These are phyloP conservation scores for Cladophialophora psammophila DNA, from an alignment of 2,329 filamentous ascomycete genomes.

Conservation along the genomic window DNA sequence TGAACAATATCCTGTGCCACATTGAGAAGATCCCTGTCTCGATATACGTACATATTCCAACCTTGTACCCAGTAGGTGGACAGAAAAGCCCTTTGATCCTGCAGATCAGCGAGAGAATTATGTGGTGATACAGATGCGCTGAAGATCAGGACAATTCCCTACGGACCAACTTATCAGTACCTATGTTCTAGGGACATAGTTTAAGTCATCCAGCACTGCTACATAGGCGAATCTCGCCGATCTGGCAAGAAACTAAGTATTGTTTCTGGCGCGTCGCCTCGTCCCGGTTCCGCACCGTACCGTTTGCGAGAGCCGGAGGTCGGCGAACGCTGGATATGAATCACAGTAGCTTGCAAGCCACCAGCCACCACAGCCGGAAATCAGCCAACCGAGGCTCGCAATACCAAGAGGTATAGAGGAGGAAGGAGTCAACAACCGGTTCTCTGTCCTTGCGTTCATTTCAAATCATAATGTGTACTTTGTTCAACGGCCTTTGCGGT, in stretches of 20 bases:
- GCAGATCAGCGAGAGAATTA: not conserved
- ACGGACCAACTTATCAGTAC: too few species aligned
- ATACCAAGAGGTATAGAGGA: not conserved
- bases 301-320: not conserved
- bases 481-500: not conserved
- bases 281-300: conserved; percentile 2
- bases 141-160: not conserved
- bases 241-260: not conserved
- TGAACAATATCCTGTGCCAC: not conserved
- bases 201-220: not conserved
- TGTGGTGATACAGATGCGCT: not conserved
- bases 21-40: not conserved
- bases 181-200: too few species aligned
- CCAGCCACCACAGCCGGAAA: not conserved
- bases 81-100: not conserved
- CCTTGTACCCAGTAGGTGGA: not conserved
- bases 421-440: not conserved
- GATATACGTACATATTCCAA: not conserved
- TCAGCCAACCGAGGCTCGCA: not conserved
- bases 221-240: not conserved
- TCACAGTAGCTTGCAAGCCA: conserved; percentile 5
- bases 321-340: not conserved
- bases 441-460: not conserved
- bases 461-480: not conserved
- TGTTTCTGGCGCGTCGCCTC: conserved; percentile 1